phyloP scores from a whole-genome alignment of 305 asterid genomes.

The Fraxinus ornus region DNA sequence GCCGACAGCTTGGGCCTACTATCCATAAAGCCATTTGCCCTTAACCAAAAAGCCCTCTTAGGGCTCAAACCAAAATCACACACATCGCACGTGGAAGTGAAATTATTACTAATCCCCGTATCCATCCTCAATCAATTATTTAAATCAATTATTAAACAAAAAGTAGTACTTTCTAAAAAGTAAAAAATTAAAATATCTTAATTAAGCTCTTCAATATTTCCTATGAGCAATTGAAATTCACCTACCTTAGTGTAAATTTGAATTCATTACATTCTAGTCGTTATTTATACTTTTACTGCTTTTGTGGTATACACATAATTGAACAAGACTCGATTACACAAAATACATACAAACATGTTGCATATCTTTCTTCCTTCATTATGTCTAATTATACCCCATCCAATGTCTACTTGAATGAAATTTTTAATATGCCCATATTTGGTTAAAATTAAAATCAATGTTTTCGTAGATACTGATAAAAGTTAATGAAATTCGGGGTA shows the following conservation, averaged over 20 bases:
- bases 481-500: no score
- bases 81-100: conserved; percentile 39
- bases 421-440: no score
- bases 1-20: conserved; percentile 50
- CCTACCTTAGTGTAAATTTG: background rate
- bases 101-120: conserved; percentile 19
- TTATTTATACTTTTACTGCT: background rate
- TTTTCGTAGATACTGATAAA: no score
- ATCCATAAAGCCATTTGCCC: conserved; percentile 26
- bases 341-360: background rate
- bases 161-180: background rate
- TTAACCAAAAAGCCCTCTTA: background rate
- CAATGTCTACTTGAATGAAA: background rate
- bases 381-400: background rate
- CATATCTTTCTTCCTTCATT: background rate
- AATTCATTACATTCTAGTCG: background rate
- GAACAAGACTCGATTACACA: background rate
- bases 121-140: background rate
- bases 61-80: conserved; percentile 23
- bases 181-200: background rate
- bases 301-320: background rate
- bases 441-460: no score
- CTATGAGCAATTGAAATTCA: background rate
- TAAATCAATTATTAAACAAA: background rate
- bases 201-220: background rate